These are phyloP conservation scores for Fusarium proliferatum DNA, from an alignment of 2,329 filamentous ascomycete genomes.

Conservation along the genomic window DNA sequence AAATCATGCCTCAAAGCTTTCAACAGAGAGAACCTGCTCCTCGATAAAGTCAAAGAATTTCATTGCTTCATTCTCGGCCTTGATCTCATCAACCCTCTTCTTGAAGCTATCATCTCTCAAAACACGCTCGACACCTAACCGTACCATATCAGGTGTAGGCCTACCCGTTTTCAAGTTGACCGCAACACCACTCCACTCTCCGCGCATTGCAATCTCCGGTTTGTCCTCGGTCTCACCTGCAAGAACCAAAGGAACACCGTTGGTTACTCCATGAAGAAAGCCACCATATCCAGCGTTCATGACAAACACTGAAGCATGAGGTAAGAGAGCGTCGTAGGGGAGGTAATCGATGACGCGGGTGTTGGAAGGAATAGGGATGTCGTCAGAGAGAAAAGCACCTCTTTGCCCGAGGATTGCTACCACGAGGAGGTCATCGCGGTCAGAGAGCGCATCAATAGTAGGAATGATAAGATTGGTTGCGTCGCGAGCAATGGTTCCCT, in stretches of 20 bases:
- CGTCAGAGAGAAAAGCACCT: slow-evolving; percentile 37
- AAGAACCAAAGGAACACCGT: slow-evolving; percentile 60
- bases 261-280: slow-evolving; percentile 56
- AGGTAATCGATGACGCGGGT: slow-evolving; percentile 59
- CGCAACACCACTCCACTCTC: slow-evolving; percentile 57
- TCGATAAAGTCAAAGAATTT: slow-evolving; percentile 39
- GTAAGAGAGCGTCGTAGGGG: slow-evolving; percentile 59
- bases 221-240: slow-evolving; percentile 57
- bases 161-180: slow-evolving; percentile 55
- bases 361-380: slow-evolving; percentile 53
- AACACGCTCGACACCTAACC: slow-evolving; percentile 47
- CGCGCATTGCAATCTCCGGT: slow-evolving; percentile 54
- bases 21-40: slow-evolving; percentile 33
- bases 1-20: background rate
- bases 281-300: slow-evolving; percentile 62
- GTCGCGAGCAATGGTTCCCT: slow-evolving; percentile 58
- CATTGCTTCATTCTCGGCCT: slow-evolving; percentile 49
- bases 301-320: slow-evolving; percentile 58
- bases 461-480: slow-evolving; percentile 58
- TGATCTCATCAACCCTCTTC: slow-evolving; percentile 46
- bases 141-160: slow-evolving; percentile 46
- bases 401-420: slow-evolving; percentile 48
- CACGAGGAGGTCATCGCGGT: slow-evolving; percentile 53
- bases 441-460: slow-evolving; percentile 55
- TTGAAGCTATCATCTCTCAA: slow-evolving; percentile 47